A percentile compares a stretch with the other conserved stretches of the same genome.
phyloP scores from a whole-genome alignment of 176 grass and related monocot species.

The Oryza nivara region DNA sequence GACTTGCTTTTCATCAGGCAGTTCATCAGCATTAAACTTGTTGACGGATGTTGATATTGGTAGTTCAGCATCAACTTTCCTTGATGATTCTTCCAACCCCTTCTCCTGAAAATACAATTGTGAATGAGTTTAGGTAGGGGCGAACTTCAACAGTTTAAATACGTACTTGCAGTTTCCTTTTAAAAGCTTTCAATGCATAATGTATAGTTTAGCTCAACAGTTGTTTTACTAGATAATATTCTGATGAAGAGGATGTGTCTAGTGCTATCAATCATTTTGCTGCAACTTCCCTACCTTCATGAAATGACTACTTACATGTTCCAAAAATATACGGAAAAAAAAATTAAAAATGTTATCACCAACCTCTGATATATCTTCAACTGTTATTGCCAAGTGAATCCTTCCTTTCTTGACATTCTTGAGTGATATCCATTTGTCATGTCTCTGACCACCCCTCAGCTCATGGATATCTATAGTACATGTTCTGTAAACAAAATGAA shows the following conservation, averaged over 20 bases:
- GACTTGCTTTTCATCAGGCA: conserved; percentile 51
- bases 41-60: conserved; percentile 25
- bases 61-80: conserved; percentile 39
- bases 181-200: neutral
- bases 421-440: conserved; percentile 90
- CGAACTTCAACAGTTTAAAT: conserved; percentile 15
- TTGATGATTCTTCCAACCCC: conserved; percentile 43
- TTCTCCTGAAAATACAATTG: conserved; percentile 47
- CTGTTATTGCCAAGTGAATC: conserved; percentile 71
- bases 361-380: conserved; percentile 59
- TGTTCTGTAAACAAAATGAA: conserved; percentile 53
- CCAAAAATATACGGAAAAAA: neutral
- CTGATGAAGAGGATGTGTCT: neutral
- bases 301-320: conserved; percentile 14
- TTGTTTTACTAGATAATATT: conserved; percentile 26
- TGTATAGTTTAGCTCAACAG: conserved; percentile 15
- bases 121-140: conserved; percentile 22
- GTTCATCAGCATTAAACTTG: conserved; percentile 37
- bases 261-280: conserved; percentile 3
- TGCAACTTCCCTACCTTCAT: neutral
- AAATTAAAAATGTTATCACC: conserved; percentile 1
- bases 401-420: conserved; percentile 93
- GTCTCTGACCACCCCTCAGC: conserved; percentile 79
- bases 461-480: conserved; percentile 73
- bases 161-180: neutral